Evolutionary conservation across 768 basidiomycete genomes (phyloP), one percentile per base, ranked within the genome.

Genomic region (Suillus lakei): DNA sequence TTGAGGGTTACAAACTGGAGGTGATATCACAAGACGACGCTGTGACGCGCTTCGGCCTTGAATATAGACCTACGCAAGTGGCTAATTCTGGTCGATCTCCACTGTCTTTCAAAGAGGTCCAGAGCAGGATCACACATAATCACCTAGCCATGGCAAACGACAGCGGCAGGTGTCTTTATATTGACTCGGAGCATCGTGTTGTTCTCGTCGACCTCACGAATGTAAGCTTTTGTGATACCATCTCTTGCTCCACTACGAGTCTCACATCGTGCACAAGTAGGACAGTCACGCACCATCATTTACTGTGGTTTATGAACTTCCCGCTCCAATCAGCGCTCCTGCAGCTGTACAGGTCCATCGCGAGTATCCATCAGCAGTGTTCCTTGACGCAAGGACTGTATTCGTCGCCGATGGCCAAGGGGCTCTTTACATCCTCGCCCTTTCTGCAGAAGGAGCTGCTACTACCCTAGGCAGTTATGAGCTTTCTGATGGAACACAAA

Each of bases 51-150:
- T 85, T 84, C 73, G 74, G 75, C 10, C 83, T 93, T 38, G 72
- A 75, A 30, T 75, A 78, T 67, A 78, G 66, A 73, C 84, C 70
- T 72, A 85, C 80, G 69, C 85, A 81, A 81, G 78, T 80, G 9
- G 86, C 89, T 44, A 77, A 84, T 12, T 88, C 91, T 4, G 86
- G 86, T 9, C 84, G 81, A 64, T 79, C 84, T 0, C 86, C 87
- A 9, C 81, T 95, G 26, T 87, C 89, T 2, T 91, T 94, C 70
- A 85, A 92, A 64, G 94, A 95, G 70, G 90, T 95, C 63, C 90
- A 92, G 74, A 92, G 90, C 71, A 83, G 94, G 58, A 92, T 96
- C 65, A 85, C 89, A 18, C 91, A 95, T 75, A 95, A 96, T 69
- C 94, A 96, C 72, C 83, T 96, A 16, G 77, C 83, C 15, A 76